These are phyloP conservation scores for Nectriaceae sp. DNA, from an alignment of 2,329 filamentous ascomycete species.

Conservation along the genomic window DNA sequence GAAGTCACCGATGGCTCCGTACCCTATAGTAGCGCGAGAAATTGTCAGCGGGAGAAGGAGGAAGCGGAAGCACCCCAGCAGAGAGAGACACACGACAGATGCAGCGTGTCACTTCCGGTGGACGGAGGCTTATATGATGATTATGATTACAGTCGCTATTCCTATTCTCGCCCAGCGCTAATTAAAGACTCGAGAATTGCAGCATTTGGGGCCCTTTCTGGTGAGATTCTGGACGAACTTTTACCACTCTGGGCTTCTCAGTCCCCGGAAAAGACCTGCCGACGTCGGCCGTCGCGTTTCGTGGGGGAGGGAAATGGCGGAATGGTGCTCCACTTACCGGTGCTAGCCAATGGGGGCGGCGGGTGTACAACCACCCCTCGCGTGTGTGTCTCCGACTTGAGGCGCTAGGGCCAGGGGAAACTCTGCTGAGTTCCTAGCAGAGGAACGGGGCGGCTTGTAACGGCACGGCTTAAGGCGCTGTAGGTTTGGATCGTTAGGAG, in stretches of 20 bases:
- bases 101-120: no score
- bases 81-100: neutral
- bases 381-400: no score
- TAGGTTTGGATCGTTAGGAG: no score
- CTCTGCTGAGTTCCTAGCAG: no score
- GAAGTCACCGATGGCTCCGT: constrained; percentile 25
- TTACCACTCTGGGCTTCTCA: constrained; percentile 1
- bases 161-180: no score
- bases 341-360: neutral
- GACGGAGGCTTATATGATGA: no score
- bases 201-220: no score
- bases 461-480: no score
- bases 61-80: neutral
- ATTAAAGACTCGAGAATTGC: no score
- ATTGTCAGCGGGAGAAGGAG: constrained; percentile 23
- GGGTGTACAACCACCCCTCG: no score
- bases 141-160: no score
- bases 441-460: no score
- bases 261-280: constrained; percentile 19
- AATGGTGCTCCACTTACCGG: neutral
- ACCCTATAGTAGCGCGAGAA: constrained; percentile 29
- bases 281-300: constrained; percentile 23
- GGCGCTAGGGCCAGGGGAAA: neutral
- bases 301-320: constrained; percentile 5
- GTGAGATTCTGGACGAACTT: neutral